A percentile compares a stretch with the other conserved stretches of the same genome.
These are phyloP conservation scores for Globisporangium apiculatum DNA, from an alignment of 352 stramenopile genomes.

Conservation along the genomic window DNA sequence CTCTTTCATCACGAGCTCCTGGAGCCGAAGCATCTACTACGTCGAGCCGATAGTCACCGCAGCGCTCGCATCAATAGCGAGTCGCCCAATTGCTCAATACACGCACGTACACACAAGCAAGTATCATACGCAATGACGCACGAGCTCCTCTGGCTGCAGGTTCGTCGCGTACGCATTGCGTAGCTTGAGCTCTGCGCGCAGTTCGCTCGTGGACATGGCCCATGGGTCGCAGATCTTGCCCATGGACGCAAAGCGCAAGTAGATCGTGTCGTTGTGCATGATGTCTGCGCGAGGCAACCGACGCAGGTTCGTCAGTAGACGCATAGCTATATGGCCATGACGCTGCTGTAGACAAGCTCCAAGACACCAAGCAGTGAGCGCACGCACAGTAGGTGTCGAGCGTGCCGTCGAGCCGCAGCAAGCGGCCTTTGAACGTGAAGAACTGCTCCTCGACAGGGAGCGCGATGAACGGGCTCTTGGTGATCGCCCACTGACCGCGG, in stretches of 20 bases:
- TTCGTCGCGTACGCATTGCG: slow-evolving; percentile 57
- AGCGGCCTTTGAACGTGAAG: slow-evolving; percentile 66
- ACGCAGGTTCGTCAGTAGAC: not conserved
- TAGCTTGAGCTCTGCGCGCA: slow-evolving; percentile 45
- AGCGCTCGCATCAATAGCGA: no score
- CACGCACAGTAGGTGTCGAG: slow-evolving; percentile 61
- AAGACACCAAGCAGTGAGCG: no score
- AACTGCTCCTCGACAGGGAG: slow-evolving; percentile 47
- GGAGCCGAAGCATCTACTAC: slow-evolving; percentile 47
- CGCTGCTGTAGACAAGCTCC: no score
- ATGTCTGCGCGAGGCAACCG: slow-evolving; percentile 30
- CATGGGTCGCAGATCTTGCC: slow-evolving; percentile 63
- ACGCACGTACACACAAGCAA: no score
- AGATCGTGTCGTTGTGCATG: slow-evolving; percentile 61
- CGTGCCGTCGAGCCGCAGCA: slow-evolving; percentile 49
- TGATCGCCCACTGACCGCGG: slow-evolving; percentile 51
- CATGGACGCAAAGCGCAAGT: slow-evolving; percentile 54
- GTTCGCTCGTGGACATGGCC: slow-evolving; percentile 73
- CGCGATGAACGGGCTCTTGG: slow-evolving; percentile 40
- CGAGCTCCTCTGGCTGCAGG: slow-evolving; percentile 58
- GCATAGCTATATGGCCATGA: not conserved
- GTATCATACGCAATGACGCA: slow-evolving; percentile 11
- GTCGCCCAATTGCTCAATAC: no score
- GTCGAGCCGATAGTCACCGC: not conserved
- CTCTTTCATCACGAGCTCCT: slow-evolving; percentile 53